Evolutionary conservation across 2,329 filamentous ascomycete species (phyloP), one percentile per base, ranked within the genome.

Genomic region (Drechslerella coelobrocha): DNA sequence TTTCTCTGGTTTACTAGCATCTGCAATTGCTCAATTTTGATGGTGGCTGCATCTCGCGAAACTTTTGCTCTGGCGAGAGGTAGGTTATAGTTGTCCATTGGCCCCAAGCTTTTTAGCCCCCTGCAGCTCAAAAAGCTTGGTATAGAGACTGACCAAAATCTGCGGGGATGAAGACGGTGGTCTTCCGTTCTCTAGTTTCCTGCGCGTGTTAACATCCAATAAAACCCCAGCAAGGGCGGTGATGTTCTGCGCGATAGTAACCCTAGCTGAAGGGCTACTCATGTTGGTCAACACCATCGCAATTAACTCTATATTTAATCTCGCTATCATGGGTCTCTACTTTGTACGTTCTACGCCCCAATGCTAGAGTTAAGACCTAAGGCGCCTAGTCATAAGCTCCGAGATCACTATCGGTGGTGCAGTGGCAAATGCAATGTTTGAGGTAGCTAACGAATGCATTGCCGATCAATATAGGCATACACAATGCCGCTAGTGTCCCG

Each of bases 321-420:
- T 78, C 17, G 76, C 76, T 2, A 78, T 78, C 43, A 78, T 77
- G 76, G 77, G 77, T 14, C 74, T 78, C 26, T 78, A 78, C 65
- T 77, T 78, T 47, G 61, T 65, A 51, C 27, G 61, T 57, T 29
- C 21, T n/a, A n/a, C n/a, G n/a, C n/a, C n/a, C n/a, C n/a, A n/a
- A n/a, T n/a, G n/a, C n/a, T n/a, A n/a, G n/a, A n/a, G n/a, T n/a
- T n/a, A n/a, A n/a, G n/a, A n/a, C n/a, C n/a, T n/a, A n/a, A n/a
- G n/a, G n/a, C n/a, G n/a, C n/a, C n/a, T n/a, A n/a, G n/a, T n/a
- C n/a, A n/a, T n/a, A n/a, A n/a, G n/a, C n/a, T n/a, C n/a, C n/a
- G n/a, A n/a, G n/a, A n/a, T n/a, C n/a, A n/a, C n/a, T n/a, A n/a
- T n/a, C n/a, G n/a, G n/a, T n/a, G n/a, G n/a, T n/a, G n/a, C n/a